Percentiles rank a stretch among this genome's conserved stretches.
These are phyloP conservation scores for Carnegiea gigantea DNA, from an alignment of 179 eudicot species.

Conservation along the genomic window DNA sequence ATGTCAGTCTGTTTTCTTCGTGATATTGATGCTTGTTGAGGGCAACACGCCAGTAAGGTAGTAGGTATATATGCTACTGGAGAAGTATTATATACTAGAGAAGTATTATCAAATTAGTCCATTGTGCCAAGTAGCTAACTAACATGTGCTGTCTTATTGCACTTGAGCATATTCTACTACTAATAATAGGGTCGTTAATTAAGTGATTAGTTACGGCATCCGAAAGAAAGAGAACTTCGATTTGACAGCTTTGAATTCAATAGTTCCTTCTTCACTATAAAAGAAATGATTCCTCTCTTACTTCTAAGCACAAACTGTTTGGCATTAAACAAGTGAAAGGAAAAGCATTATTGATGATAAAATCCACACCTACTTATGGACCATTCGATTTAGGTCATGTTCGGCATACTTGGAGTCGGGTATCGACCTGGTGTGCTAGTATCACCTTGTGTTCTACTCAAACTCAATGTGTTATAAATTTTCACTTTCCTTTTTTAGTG, in stretches of 20 bases:
- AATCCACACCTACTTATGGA: too few relatives aligned
- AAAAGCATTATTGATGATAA: too few relatives aligned
- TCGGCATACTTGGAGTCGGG: too few relatives aligned
- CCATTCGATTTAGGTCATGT: neutral
- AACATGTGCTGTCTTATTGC: conserved; percentile 23
- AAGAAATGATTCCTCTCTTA: neutral
- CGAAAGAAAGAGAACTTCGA: neutral
- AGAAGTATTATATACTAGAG: neutral
- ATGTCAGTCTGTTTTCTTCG: neutral
- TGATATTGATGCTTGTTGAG: neutral
- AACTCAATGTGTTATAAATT: too few relatives aligned
- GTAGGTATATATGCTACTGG: neutral
- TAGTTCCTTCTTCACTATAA: neutral
- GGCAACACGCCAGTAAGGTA: neutral
- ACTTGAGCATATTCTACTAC: neutral
- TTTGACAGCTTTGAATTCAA: neutral
- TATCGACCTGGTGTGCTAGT: neutral
- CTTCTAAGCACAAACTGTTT: conserved; percentile 5
- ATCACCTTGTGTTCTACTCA: neutral
- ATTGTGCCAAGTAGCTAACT: conserved; percentile 37
- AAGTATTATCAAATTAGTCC: neutral
- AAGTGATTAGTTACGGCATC: conserved; percentile 24
- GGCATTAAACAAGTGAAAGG: neutral
- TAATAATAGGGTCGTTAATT: conserved; percentile 1
- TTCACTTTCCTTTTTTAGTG: neutral